Conservation (phyloP, 768 basidiomycete genomes). For the Pisolithus microcarpus region DNA sequence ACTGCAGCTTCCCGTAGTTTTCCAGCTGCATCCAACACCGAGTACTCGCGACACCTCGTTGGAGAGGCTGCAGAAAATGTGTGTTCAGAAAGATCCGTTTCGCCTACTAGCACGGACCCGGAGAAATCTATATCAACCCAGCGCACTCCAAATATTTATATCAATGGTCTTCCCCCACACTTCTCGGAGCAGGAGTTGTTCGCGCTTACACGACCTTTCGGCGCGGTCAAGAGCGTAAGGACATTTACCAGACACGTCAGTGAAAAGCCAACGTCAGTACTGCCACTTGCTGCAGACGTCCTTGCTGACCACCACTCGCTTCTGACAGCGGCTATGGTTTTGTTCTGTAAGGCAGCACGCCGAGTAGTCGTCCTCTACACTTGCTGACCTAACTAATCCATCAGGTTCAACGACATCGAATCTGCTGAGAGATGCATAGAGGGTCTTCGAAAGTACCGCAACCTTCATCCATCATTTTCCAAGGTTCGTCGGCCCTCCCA, state of each 20-base stretch:
- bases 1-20: constrained; percentile 22
- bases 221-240: constrained; percentile 66
- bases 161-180: constrained; percentile 80
- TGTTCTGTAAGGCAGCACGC: constrained; percentile 48
- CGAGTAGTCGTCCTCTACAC: not conserved
- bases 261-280: constrained; percentile 49
- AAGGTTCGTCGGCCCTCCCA: constrained; percentile 42
- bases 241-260: constrained; percentile 81
- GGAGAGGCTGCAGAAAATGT: not conserved
- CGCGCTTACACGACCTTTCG: constrained; percentile 64
- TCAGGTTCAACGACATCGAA: constrained; percentile 62
- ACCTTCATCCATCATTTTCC: constrained; percentile 81
- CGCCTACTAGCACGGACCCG: constrained; percentile 7
- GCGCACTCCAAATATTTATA: constrained; percentile 73
- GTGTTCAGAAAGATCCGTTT: constrained; percentile 8
- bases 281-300: constrained; percentile 9
- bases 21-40: constrained; percentile 8
- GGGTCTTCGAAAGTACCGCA: constrained; percentile 59
- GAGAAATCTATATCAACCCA: constrained; percentile 12
- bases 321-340: constrained; percentile 65
- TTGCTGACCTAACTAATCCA: not conserved
- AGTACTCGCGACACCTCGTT: constrained; percentile 9
- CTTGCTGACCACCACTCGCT: constrained; percentile 5
- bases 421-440: constrained; percentile 72
- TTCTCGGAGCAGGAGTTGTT: constrained; percentile 76